Evolutionary conservation across 148 eudicot species (phyloP).

Genomic region (Simmondsia chinensis): DNA sequence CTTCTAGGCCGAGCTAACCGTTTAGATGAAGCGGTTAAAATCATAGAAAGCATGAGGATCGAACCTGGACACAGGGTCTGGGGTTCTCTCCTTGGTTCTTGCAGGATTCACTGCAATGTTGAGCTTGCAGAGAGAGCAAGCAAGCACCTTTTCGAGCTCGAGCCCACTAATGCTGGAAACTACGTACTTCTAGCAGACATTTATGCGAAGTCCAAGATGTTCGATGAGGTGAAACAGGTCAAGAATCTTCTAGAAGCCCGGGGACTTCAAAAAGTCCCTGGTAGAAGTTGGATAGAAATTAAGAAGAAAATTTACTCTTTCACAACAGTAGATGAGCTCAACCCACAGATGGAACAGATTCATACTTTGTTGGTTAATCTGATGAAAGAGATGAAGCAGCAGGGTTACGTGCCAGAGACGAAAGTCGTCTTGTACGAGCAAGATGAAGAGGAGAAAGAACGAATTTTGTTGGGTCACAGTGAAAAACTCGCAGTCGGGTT

Average conservation of each 20-base stretch:
- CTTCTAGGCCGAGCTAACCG: slow-evolving; percentile 89
- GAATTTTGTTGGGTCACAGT: slow-evolving; percentile 77
- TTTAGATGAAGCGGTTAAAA: slow-evolving; percentile 61
- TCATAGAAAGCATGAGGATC: slow-evolving; percentile 55
- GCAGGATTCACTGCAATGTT: slow-evolving; percentile 83
- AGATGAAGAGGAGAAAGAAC: slow-evolving; percentile 64
- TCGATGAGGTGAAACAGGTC: slow-evolving; percentile 69
- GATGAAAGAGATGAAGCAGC: slow-evolving; percentile 69
- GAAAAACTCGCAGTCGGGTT: slow-evolving; percentile 89
- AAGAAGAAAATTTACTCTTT: slow-evolving; percentile 54
- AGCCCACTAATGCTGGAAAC: slow-evolving; percentile 90
- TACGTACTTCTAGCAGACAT: slow-evolving; percentile 81
- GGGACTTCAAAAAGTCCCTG: slow-evolving; percentile 67
- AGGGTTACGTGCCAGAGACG: slow-evolving; percentile 65
- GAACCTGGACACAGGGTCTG: slow-evolving; percentile 81
- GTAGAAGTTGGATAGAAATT: slow-evolving; percentile 84
- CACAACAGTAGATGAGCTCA: slow-evolving; percentile 70
- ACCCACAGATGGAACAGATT: slow-evolving; percentile 62
- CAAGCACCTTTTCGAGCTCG: slow-evolving; percentile 56
- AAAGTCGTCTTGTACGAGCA: slow-evolving; percentile 66
- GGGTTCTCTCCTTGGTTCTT: slow-evolving; percentile 93
- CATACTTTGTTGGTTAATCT: slow-evolving; percentile 63
- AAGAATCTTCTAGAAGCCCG: slow-evolving; percentile 49
- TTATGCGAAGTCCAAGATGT: slow-evolving; percentile 68
- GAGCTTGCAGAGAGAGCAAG: slow-evolving; percentile 88